Base-by-base conservation (phyloP, 2,329 filamentous ascomycete species). In the Parafenestella ontariensis region DNA sequence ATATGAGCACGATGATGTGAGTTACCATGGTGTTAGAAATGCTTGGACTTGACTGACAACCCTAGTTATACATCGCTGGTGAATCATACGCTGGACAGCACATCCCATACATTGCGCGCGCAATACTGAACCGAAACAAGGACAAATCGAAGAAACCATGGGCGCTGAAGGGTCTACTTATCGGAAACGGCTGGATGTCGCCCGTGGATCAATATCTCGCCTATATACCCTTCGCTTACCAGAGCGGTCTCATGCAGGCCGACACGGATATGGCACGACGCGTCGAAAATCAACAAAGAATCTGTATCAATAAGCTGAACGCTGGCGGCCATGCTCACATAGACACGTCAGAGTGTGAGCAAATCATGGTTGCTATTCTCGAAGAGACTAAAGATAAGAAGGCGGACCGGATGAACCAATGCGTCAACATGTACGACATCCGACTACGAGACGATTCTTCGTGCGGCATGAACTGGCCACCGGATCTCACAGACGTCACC, bases 401-500 rank as follows among this genome's bases (percentile, higher is more conserved):
- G 13, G 80, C 81, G 18, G 76, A 83, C 51, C 81, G 82, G 45
- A 74, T 84, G 37, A 68, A 75, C 17, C 75, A 86, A 68, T 99
- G 96, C 76, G 76, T 88, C 73, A 99, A 99, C 79, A 97, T 98
- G 91, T 99, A 99, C 76, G 95, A 99, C 74, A 85, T 98, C 48
- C 91, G 94, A 42, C 83, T 97, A 42, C 87, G 82, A 60, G 95
- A 99, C 76, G 80, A 79, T 6, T 89, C 91, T 4, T 89, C 88
- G 59, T 99, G 95, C 75, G 95, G 95, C 64, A 96, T 96, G 93
- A 94, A 92, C 79, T 99, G 96, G 96, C 95, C 95, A 28, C 90
- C 92, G 61, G 95, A 99, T 77, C 82, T 99, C 69, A 76, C 77
- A 42, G 73, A 84, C 45, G 85, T 99, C 20, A 91, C 87, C 5